These are phyloP conservation scores for Mrakiaceae sp. DNA, from an alignment of 1,284 basidiomycete genomes.

Conservation along the genomic window DNA sequence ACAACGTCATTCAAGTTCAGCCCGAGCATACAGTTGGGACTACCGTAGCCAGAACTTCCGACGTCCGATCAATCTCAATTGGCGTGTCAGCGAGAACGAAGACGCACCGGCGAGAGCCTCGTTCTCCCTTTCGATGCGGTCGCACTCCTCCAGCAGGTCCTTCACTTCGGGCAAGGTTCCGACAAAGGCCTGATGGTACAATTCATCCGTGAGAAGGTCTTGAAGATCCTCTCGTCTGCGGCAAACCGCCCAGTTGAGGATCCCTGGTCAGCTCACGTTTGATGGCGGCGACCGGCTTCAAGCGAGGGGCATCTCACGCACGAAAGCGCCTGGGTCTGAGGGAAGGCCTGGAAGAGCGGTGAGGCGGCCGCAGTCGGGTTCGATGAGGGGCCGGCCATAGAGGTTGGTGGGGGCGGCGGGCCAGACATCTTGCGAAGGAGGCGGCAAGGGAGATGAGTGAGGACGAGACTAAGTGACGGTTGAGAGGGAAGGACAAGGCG, in stretches of 20 bases:
- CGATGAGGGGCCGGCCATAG: not conserved
- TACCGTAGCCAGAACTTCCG: too few species aligned
- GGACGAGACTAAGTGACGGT: not conserved
- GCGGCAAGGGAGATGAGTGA: not conserved
- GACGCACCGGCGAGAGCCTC: constrained; percentile 67
- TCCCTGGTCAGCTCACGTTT: not conserved
- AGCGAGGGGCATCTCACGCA: not conserved
- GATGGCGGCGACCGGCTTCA: not conserved
- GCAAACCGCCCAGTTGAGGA: not conserved
- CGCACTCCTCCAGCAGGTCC: constrained; percentile 57
- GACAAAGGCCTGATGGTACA: constrained; percentile 76
- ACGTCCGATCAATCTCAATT: too few species aligned
- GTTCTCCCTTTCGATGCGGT: constrained; percentile 67
- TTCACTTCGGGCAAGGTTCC: constrained; percentile 64
- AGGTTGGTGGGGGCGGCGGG: not conserved
- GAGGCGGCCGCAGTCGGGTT: not conserved
- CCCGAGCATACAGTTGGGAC: constrained; percentile 1
- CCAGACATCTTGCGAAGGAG: too few species aligned
- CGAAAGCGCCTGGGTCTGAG: constrained; percentile 6
- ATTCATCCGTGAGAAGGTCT: constrained; percentile 64
- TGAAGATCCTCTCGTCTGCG: constrained; percentile 72
- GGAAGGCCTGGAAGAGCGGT: constrained; percentile 6
- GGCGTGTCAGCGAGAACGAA: not conserved
- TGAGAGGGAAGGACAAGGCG: not conserved
- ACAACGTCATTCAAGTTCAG: not conserved